Percentiles rank a stretch among this genome's conserved stretches.
Evolutionary conservation across 768 basidiomycete species (phyloP).

Genomic region (Thelephora ganbajun): DNA sequence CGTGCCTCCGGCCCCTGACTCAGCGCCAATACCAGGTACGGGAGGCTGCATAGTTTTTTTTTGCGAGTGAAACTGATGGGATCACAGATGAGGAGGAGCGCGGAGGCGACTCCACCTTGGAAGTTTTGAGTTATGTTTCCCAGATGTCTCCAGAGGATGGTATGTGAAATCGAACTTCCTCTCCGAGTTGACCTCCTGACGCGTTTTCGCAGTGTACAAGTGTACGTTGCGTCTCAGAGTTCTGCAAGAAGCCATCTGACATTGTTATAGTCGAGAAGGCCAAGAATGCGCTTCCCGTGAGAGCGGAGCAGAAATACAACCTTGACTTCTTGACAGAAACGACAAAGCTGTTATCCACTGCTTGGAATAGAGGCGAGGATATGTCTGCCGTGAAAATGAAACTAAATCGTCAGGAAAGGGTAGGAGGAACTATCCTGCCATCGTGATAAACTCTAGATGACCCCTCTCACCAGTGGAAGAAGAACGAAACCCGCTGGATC

Average conservation of each 20-base stretch:
- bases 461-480: conserved; percentile 52
- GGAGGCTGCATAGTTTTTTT: background rate
- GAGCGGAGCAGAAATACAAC: conserved; percentile 34
- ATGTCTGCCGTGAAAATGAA: conserved; percentile 54
- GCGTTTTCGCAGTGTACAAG: too few species aligned
- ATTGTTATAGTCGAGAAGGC: conserved; percentile 45
- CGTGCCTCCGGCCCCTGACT: conserved; percentile 25
- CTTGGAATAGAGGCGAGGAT: conserved; percentile 40
- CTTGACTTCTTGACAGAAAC: conserved; percentile 81
- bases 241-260: background rate
- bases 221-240: too few species aligned
- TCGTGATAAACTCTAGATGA: conserved; percentile 3
- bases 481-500: conserved; percentile 42
- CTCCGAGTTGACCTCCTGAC: conserved; percentile 4
- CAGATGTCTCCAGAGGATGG: conserved; percentile 55
- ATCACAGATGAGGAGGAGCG: conserved; percentile 32
- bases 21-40: background rate
- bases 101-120: conserved; percentile 60
- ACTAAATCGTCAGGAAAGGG: conserved; percentile 49
- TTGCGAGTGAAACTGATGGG: background rate
- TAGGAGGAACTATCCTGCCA: conserved; percentile 14
- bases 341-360: conserved; percentile 56
- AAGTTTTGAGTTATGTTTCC: conserved; percentile 53
- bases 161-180: conserved; percentile 20
- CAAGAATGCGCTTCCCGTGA: conserved; percentile 41